Evolutionary conservation across 202 grass and related monocot genomes (phyloP).

Genomic region (Schoenoplectus tabernaemontani): DNA sequence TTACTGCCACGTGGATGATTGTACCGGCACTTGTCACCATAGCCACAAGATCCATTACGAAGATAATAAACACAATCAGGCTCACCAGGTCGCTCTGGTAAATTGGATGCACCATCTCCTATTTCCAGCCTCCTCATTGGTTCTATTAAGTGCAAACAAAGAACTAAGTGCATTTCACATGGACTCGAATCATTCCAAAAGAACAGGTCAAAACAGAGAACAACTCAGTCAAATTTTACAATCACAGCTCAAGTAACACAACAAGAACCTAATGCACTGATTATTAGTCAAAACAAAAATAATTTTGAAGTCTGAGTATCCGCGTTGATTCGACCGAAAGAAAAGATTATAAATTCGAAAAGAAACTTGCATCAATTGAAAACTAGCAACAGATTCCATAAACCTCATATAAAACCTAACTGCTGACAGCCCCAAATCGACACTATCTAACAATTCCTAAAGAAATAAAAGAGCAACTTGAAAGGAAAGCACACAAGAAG

Average conservation of each 20-base stretch:
- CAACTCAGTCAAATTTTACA: neutral
- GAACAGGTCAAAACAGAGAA: neutral
- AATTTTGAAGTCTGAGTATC: neutral
- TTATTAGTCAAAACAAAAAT: neutral
- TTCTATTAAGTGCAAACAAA: conserved; percentile 36
- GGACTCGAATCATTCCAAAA: neutral
- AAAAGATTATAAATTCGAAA: conserved; percentile 5
- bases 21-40: conserved; percentile 81
- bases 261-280: neutral
- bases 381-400: conserved; percentile 37
- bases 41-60: conserved; percentile 72
- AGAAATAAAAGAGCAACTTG: neutral
- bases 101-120: conserved; percentile 29
- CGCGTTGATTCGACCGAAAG: conserved; percentile 8
- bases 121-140: conserved; percentile 74
- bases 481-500: neutral
- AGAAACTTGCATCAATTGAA: neutral
- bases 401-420: conserved; percentile 16
- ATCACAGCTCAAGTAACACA: neutral
- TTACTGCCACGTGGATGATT: conserved; percentile 75
- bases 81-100: conserved; percentile 78
- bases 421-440: neutral
- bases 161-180: neutral
- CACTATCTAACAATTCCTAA: neutral
- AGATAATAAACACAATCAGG: conserved; percentile 75